Evolutionary conservation across 2,329 filamentous ascomycete species (phyloP).

Genomic region (Esteya vermicola): DNA sequence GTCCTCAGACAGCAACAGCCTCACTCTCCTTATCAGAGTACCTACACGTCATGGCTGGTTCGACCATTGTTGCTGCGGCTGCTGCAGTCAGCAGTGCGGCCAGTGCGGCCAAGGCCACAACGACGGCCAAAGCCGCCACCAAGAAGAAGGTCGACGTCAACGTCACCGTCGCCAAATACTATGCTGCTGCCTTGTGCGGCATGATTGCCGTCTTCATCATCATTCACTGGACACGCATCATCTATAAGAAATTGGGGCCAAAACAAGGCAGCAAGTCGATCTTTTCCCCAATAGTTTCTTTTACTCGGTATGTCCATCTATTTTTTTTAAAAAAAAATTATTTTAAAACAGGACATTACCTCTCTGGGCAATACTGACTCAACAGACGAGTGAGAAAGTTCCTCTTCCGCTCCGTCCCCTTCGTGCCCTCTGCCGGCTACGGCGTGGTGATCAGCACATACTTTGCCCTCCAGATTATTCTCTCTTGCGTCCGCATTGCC

Average conservation of each 20-base stretch:
- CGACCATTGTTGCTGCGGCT: too few species aligned
- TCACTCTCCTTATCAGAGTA: too few species aligned
- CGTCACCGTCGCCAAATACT: neutral
- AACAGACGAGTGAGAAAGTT: neutral
- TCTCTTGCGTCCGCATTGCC: neutral
- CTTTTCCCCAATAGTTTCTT: neutral
- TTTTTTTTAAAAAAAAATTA: neutral
- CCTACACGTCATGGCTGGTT: too few species aligned
- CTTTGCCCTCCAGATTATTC: neutral
- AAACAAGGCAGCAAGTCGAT: neutral
- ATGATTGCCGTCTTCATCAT: slow-evolving; percentile 1
- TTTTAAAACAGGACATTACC: neutral
- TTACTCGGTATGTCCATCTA: neutral
- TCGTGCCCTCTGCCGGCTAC: neutral
- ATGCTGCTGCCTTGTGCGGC: neutral
- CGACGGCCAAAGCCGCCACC: too few species aligned
- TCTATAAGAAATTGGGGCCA: neutral
- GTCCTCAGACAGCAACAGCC: too few species aligned
- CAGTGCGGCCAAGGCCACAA: too few species aligned
- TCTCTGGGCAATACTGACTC: too few species aligned
- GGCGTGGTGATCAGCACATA: neutral
- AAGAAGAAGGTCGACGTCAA: slow-evolving; percentile 1
- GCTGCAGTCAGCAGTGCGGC: too few species aligned
- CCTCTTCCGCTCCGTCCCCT: neutral
- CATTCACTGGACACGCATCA: neutral